Base-by-base conservation (phyloP, 371 early-diverging fungal genomes). In the Mucor indicus region DNA sequence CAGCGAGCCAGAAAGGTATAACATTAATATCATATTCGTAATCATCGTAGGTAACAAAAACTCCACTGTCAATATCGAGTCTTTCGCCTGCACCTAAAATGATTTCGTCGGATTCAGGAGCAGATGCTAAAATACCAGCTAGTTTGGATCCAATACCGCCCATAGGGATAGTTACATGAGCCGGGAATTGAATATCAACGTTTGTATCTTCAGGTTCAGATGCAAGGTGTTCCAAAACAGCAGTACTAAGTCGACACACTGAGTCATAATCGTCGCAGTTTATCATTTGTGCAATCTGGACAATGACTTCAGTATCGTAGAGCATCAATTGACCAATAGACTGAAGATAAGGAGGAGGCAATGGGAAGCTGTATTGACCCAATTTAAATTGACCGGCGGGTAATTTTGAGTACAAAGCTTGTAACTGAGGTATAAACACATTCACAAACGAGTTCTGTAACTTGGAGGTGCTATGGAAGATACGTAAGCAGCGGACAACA, bases 281-380 rank as follows among this genome's bases (percentile, higher is more conserved):
- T 33, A 94, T 70, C 37, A 79, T 79, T 35, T 78, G 60, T 2
- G 88, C 86, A 33, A 95, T 80, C 37, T 84, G 72, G 1, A 86
- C 73, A 43, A 93, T 80, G 2, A 82, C 75, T 27, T 77, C 58
- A 16, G 79, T 73, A 49, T 82, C 80, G 46, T 80, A 84, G 2
- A 89, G 65, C 41, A 95, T 70, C 19, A 87, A 75, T 48, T 83
- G 80, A 47, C 92, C 93, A 36, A 95, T 67, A 11, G 87, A 78
- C 0, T 81, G 79, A 52, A 92, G 67, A 1, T 20, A 33, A 12
- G 77, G 44, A 25, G 69, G 66, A 4, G 61, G 35, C 1, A 35
- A 4, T 11, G 60, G 45, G 32, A 61, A 68, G 19, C 20, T 53
- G 36, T 38, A 57, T 6, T 47, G 32, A 21, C 48, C 48, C 23